phyloP scores from a whole-genome alignment of 2,329 filamentous ascomycete genomes.

The Neofusicoccum laricinum region DNA sequence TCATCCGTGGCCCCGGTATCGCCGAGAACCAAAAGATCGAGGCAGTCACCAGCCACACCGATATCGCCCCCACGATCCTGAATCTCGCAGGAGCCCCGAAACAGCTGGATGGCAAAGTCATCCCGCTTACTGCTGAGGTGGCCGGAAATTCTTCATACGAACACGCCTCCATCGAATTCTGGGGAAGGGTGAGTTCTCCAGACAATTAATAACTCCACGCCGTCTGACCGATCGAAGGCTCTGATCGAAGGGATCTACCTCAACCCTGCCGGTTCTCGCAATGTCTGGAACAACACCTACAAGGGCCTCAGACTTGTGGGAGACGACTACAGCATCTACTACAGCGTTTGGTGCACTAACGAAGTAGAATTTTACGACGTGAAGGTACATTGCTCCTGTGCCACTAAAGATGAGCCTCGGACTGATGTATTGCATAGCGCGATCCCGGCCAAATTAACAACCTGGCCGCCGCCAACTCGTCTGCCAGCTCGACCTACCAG shows the following conservation, averaged over 20 bases:
- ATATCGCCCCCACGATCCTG: slow-evolving; percentile 40
- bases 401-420: neutral
- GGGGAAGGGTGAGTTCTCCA: slow-evolving; percentile 27
- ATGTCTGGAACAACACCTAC: slow-evolving; percentile 55
- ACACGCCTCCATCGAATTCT: slow-evolving; percentile 42
- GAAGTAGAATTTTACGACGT: slow-evolving; percentile 66
- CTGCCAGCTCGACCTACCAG: neutral
- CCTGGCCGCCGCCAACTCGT: slow-evolving; percentile 31
- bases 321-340: slow-evolving; percentile 59
- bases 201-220: too few relatives aligned
- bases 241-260: slow-evolving; percentile 4
- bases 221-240: neutral
- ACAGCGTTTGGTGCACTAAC: slow-evolving; percentile 67
- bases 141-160: slow-evolving; percentile 24
- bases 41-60: slow-evolving; percentile 38
- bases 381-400: slow-evolving; percentile 40
- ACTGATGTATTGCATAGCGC: neutral
- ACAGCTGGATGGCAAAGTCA: slow-evolving; percentile 35
- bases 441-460: slow-evolving; percentile 27
- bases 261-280: neutral
- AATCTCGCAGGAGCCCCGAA: slow-evolving; percentile 26
- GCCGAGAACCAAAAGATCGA: slow-evolving; percentile 26
- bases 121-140: slow-evolving; percentile 28
- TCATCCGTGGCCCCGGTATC: slow-evolving; percentile 38
- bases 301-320: slow-evolving; percentile 58